Evolutionary conservation across 164 flowering plant species (phyloP).

Genomic region (Magnolia sinica): DNA sequence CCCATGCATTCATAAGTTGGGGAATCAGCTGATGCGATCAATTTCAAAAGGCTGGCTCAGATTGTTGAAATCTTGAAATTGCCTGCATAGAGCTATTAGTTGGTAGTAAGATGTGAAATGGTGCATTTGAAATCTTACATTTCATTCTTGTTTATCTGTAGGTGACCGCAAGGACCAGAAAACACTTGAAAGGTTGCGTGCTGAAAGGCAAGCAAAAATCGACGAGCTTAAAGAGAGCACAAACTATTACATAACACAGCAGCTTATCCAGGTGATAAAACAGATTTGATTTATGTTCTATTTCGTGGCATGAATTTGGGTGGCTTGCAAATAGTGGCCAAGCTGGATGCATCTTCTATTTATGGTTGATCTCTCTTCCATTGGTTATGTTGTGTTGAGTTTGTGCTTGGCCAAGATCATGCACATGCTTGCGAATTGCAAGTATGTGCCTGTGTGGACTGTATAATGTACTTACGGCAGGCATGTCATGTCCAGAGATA

Average conservation of each 20-base stretch:
- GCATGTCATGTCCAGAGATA: constrained; percentile 52
- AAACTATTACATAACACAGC: constrained; percentile 84
- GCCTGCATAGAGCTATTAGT: too few species aligned
- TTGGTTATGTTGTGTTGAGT: not conserved
- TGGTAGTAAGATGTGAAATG: not conserved
- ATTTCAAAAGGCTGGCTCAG: too few species aligned
- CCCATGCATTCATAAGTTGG: too few species aligned
- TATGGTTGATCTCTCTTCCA: not conserved
- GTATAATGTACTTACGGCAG: not conserved
- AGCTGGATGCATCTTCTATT: not conserved
- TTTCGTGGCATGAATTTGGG: not conserved
- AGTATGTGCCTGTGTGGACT: not conserved
- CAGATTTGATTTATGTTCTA: not conserved
- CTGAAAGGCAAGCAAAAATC: constrained; percentile 82
- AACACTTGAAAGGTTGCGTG: constrained; percentile 74
- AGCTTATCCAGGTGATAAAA: constrained; percentile 79
- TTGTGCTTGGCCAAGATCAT: not conserved
- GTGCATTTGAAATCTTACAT: not conserved
- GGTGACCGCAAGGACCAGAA: constrained; percentile 85
- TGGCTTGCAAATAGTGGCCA: not conserved
- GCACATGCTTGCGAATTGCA: not conserved
- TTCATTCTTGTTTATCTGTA: constrained; percentile 14
- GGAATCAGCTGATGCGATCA: too few species aligned
- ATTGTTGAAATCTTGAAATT: too few species aligned
- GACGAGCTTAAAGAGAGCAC: constrained; percentile 91